Conservation (phyloP, 768 basidiomycete genomes). For the Pleurotus citrinopileatus region DNA sequence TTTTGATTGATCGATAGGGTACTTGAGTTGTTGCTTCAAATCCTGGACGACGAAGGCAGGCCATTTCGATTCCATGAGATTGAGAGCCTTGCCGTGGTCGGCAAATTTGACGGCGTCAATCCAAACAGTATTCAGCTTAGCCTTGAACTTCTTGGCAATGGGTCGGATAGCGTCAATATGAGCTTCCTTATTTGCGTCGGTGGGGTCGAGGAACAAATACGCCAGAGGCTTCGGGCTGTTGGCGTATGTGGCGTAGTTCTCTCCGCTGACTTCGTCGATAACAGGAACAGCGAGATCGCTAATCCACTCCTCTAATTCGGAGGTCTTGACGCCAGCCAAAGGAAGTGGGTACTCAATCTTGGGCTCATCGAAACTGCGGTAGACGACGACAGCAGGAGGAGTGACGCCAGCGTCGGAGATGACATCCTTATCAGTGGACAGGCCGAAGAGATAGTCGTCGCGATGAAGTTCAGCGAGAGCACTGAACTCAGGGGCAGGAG, state of each 20-base stretch:
- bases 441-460: slow-evolving; percentile 92
- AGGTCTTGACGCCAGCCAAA: slow-evolving; percentile 46
- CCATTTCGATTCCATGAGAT: slow-evolving; percentile 84
- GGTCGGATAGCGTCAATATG: slow-evolving; percentile 69
- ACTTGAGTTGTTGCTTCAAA: slow-evolving; percentile 81
- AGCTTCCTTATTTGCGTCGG: slow-evolving; percentile 58
- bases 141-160: slow-evolving; percentile 77
- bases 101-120: slow-evolving; percentile 95
- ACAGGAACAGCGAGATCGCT: slow-evolving; percentile 82
- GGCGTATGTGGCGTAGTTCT: slow-evolving; percentile 90
- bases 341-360: slow-evolving; percentile 65
- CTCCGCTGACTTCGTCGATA: slow-evolving; percentile 89
- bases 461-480: slow-evolving; percentile 83
- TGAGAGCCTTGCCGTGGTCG: slow-evolving; percentile 94
- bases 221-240: slow-evolving; percentile 82
- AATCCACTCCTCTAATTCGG: slow-evolving; percentile 76
- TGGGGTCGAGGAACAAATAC: slow-evolving; percentile 91
- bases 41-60: slow-evolving; percentile 94
- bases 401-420: slow-evolving; percentile 70
- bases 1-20: slow-evolving; percentile 72
- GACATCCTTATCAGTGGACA: slow-evolving; percentile 67
- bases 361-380: slow-evolving; percentile 91
- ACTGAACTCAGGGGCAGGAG: slow-evolving; percentile 71
- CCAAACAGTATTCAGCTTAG: slow-evolving; percentile 95
- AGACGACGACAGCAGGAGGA: slow-evolving; percentile 85